A percentile compares a stretch with the other conserved stretches of the same genome.
Evolutionary conservation across 768 basidiomycete species (phyloP).

Genomic region (Gelatoporia subvermispora): DNA sequence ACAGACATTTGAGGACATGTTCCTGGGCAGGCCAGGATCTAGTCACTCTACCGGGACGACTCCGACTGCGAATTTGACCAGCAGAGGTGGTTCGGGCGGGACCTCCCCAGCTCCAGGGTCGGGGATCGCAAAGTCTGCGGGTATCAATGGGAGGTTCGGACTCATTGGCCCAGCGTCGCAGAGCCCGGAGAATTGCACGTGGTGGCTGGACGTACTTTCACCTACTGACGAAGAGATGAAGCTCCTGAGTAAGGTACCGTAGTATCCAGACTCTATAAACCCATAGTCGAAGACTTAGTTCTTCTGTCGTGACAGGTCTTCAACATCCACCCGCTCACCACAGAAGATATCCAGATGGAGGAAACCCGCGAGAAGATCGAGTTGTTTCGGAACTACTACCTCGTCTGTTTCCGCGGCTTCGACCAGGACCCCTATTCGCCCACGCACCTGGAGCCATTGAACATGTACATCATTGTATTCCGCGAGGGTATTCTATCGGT

Average conservation of each 20-base stretch:
- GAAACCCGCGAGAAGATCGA: constrained; percentile 99
- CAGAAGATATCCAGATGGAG: constrained; percentile 99
- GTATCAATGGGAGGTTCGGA: constrained; percentile 13
- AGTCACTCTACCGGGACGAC: constrained; percentile 1
- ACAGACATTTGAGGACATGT: constrained; percentile 89
- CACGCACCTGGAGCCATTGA: constrained; percentile 94
- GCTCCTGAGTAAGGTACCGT: constrained; percentile 77
- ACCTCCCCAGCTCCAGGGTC: constrained; percentile 10
- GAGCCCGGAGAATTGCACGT: constrained; percentile 71
- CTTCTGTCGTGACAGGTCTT: constrained; percentile 77
- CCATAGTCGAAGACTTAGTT: no score
- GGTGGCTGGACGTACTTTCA: constrained; percentile 94
- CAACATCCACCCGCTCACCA: constrained; percentile 93
- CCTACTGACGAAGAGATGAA: constrained; percentile 99
- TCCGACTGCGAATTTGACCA: not conserved
- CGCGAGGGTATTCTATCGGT: constrained; percentile 94
- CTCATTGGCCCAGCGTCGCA: constrained; percentile 15
- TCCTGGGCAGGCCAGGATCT: constrained; percentile 43
- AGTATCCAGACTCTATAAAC: constrained; percentile 9
- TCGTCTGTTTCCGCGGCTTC: constrained; percentile 98
- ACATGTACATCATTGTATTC: constrained; percentile 99
- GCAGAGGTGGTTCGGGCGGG: not conserved
- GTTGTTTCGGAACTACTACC: constrained; percentile 96
- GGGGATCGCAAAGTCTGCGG: not conserved
- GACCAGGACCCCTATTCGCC: constrained; percentile 98